Evolutionary conservation across 2,329 filamentous ascomycete genomes (phyloP).

Genomic region (Botryotinia calthae): DNA sequence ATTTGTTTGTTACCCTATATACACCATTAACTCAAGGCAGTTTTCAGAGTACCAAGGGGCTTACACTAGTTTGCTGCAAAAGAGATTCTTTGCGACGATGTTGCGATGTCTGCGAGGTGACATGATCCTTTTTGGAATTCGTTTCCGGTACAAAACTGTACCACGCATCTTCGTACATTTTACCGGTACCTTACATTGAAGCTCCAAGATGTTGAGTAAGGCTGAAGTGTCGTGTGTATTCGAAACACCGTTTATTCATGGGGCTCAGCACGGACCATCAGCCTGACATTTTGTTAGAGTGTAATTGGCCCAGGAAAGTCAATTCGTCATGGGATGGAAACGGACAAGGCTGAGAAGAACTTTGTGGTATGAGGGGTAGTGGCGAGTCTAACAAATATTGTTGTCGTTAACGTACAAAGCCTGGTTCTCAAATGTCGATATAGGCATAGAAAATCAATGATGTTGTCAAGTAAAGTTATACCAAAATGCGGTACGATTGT

Average conservation of each 20-base stretch:
- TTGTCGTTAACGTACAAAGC: conserved; percentile 6
- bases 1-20: conserved; percentile 50
- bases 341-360: conserved; percentile 19
- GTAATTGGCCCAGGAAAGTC: conserved; percentile 5
- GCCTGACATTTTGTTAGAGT: not conserved
- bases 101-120: conserved; percentile 43
- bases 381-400: not conserved
- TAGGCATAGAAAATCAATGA: conserved; percentile 14
- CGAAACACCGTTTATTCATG: not conserved
- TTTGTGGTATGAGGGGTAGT: conserved; percentile 16
- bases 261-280: conserved; percentile 11
- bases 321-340: conserved; percentile 17
- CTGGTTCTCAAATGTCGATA: not conserved
- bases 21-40: conserved; percentile 38
- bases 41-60: conserved; percentile 32
- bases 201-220: not conserved
- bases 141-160: conserved; percentile 71
- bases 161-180: conserved; percentile 83
- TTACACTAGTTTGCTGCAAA: conserved; percentile 63
- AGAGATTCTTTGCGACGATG: conserved; percentile 69
- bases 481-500: conserved; percentile 23
- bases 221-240: conserved; percentile 17
- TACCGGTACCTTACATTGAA: conserved; percentile 26
- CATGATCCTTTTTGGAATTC: conserved; percentile 49
- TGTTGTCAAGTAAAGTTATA: conserved; percentile 29